Evolutionary conservation across 2,329 filamentous ascomycete genomes (phyloP), one percentile per base, ranked within the genome.

Genomic region (Monosporascus sp.): DNA sequence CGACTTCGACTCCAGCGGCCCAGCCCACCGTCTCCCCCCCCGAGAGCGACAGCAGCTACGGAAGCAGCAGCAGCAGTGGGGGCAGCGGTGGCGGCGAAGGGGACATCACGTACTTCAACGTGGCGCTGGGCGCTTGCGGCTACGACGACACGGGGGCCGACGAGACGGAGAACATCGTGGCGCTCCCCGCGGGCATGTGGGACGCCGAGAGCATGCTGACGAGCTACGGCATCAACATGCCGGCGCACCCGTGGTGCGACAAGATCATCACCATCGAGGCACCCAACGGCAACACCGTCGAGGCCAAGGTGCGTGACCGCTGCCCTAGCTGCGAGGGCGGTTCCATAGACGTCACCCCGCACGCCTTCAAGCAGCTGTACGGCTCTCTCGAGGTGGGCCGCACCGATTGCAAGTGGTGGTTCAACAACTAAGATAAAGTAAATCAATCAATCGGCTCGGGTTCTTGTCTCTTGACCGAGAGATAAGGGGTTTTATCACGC

Each of bases 81-180:
- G 41, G 56, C 56, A 48, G 60, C 53, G 56, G 65, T 37, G 58
- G 62, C 50, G 62, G 64, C 49, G 54, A 66, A 0, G 89, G 89
- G 56, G 81, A 91, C 48, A 77, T 90, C 60, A 94, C 90, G 54
- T 92, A 82, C 76, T 95, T 89, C 73, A 72, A 76, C 41, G 75
- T 87, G 47, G 89, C 86, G 43, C 66, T 87, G 8, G 86, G 87
- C 54, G 71, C 85, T 22, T 94, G 90, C 65, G 89, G 88, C 51
- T 69, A 68, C 38, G 79, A 83, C 59, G 84, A 84, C 71, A 66
- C 74, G 47, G 82, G 83, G 63, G 66, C 70, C 58, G 83, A 85
- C 63, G 52, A 65, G 24, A 68, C 65, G 4, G 75, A 84, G 20
- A 75, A 81, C 66, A 83, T 90, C 55, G 82, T 94, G 53, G 90